phyloP scores from a whole-genome alignment of 371 early-diverging fungal species.

The Mucor saturninus region DNA sequence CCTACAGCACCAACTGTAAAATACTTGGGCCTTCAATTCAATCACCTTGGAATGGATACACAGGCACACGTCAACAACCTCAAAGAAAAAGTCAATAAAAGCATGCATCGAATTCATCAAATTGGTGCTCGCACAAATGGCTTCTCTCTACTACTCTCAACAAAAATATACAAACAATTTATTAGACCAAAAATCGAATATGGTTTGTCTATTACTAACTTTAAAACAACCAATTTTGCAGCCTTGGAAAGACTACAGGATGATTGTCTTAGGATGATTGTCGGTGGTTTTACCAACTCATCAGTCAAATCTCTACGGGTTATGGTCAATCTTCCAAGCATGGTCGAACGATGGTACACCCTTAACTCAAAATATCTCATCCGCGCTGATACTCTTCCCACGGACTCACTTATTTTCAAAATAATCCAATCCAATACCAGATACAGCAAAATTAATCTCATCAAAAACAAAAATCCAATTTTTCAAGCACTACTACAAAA shows the following conservation, averaged over 20 bases:
- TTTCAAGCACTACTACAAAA: too few relatives aligned
- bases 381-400: too few relatives aligned
- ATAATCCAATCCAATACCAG: too few relatives aligned
- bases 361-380: too few relatives aligned
- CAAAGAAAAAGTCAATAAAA: not conserved
- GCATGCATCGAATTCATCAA: not conserved
- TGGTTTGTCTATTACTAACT: not conserved
- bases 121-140: slow-evolving; percentile 1
- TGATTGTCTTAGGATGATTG: slow-evolving; percentile 9
- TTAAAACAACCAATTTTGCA: not conserved
- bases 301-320: slow-evolving; percentile 5
- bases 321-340: not conserved
- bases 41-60: too few relatives aligned
- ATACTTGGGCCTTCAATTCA: too few relatives aligned
- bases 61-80: too few relatives aligned
- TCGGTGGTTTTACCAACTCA: slow-evolving; percentile 3
- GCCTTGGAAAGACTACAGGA: slow-evolving; percentile 9
- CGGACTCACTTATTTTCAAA: too few relatives aligned
- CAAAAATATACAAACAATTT: not conserved
- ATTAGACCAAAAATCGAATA: slow-evolving; percentile 12
- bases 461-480: too few relatives aligned
- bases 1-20: too few relatives aligned
- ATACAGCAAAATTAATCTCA: too few relatives aligned
- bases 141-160: not conserved
- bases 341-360: not conserved